Evolutionary conservation across 345 rosid species (phyloP), one percentile per base, ranked within the genome.

Genomic region (Alliaria petiolata): DNA sequence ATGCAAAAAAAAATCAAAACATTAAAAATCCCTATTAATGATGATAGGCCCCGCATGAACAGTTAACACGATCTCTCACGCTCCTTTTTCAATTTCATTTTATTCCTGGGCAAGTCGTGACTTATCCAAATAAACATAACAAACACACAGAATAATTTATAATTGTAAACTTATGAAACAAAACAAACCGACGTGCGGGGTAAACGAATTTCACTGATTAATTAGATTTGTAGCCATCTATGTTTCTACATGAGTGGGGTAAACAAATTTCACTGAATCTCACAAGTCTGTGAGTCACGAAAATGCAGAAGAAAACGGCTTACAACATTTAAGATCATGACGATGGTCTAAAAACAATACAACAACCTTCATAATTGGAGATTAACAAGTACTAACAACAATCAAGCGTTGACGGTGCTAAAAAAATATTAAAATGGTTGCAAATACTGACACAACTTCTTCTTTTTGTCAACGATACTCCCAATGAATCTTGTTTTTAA

Each of bases 51-150:
- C 76, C 64, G 30, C 70, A 45, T 44, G n/a, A n/a, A n/a, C n/a
- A n/a, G n/a, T 44, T 25, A 55, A 55, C 77, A 64, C 58, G 77
- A 73, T 38, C 28, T 38, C 15, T 28, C 66, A 65, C 25, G 50
- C 52, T 28, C 19, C 22, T 28, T 36, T 51, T 7, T 7, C 7
- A 6, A 9, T 31, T 19, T 44, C 35, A n/a, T n/a, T 45, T 15
- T 59, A 60, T 17, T 39, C 13, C 36, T 38, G 2, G 2, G 45
- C 72, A 57, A 57, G 54, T 66, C 71, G 17, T 56, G 35, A 49
- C 78, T 74, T 74, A 74, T 74, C 78, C 71, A 73, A 44, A 62
- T 25, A 52, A n/a, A n/a, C 52, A 51, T 17, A 47, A 56, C 42
- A 46, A 28, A 50, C 55, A 50, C 9, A 12, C 7, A 3, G 7